Conservation (phyloP, 768 basidiomycete species). For the Boletus tylopilopsis region DNA sequence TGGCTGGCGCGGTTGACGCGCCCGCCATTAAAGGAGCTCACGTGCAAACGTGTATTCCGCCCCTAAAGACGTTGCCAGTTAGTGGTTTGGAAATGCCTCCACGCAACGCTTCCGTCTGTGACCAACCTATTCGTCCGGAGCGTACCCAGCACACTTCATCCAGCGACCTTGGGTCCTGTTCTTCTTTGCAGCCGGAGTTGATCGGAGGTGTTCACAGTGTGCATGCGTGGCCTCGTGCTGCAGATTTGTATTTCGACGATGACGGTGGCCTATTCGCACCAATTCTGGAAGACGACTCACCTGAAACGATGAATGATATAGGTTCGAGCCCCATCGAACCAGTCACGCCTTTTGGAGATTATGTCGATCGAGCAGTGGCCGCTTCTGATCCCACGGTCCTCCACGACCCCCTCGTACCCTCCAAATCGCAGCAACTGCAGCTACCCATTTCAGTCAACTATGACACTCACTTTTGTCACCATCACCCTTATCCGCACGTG, state of each 20-base stretch:
- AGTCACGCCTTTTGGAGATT: conserved; percentile 73
- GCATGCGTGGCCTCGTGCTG: conserved; percentile 17
- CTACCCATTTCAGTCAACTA: conserved; percentile 25
- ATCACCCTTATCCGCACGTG: conserved; percentile 13
- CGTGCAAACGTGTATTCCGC: conserved; percentile 85
- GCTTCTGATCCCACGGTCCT: conserved; percentile 30
- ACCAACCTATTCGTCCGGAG: conserved; percentile 15
- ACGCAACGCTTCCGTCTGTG: conserved; percentile 27
- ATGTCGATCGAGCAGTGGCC: conserved; percentile 67
- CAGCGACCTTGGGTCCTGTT: background rate
- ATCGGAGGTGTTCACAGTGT: conserved; percentile 1
- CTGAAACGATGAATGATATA: conserved; percentile 47
- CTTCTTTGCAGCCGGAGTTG: conserved; percentile 13
- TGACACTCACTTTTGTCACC: conserved; percentile 22
- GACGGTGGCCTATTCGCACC: conserved; percentile 50
- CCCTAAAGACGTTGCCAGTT: conserved; percentile 38
- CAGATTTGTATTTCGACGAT: conserved; percentile 22
- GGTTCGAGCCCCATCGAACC: conserved; percentile 71
- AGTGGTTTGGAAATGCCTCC: conserved; percentile 14
- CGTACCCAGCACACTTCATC: background rate
- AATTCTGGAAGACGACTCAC: conserved; percentile 62
- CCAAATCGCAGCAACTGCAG: conserved; percentile 14
- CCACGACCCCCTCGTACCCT: conserved; percentile 21
- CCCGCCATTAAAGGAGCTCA: conserved; percentile 79
- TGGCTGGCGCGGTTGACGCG: conserved; percentile 74